These are phyloP conservation scores for Fusarium anguioides DNA, from an alignment of 2,329 filamentous ascomycete genomes.

Conservation along the genomic window DNA sequence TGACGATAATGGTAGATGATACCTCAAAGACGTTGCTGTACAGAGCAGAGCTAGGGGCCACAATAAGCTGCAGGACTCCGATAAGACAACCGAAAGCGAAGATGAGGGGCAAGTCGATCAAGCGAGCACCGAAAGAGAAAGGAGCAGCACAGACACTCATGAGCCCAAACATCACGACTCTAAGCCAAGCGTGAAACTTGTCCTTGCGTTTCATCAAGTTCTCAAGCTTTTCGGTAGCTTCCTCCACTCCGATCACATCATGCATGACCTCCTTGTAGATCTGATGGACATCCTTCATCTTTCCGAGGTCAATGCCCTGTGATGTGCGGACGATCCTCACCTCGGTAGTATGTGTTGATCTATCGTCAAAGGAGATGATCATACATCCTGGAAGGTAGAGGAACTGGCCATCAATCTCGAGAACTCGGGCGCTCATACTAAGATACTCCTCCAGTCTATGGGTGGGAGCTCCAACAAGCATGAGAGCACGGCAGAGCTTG, in stretches of 20 bases:
- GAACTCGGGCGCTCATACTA: constrained; percentile 82
- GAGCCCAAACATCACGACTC: constrained; percentile 76
- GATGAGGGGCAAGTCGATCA: constrained; percentile 77
- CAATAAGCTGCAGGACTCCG: constrained; percentile 75
- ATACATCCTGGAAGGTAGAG: constrained; percentile 91
- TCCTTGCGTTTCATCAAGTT: constrained; percentile 64
- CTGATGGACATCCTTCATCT: constrained; percentile 69
- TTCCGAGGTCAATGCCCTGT: constrained; percentile 70
- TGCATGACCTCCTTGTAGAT: constrained; percentile 75
- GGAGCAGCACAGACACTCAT: constrained; percentile 78
- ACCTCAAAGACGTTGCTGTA: constrained; percentile 76
- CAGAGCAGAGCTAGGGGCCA: constrained; percentile 75
- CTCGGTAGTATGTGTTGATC: constrained; percentile 71
- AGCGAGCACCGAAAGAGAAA: constrained; percentile 78
- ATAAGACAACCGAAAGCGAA: constrained; percentile 78
- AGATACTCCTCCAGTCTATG: constrained; percentile 92
- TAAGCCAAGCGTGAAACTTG: constrained; percentile 63
- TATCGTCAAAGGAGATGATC: constrained; percentile 89
- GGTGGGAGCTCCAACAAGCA: constrained; percentile 89
- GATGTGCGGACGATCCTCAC: constrained; percentile 70
- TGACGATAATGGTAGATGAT: constrained; percentile 68
- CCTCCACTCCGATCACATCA: constrained; percentile 67
- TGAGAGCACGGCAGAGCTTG: constrained; percentile 84
- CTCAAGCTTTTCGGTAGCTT: constrained; percentile 65
- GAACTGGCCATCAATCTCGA: constrained; percentile 89